These are phyloP conservation scores for Yamadazyma paraphyllophila DNA, from an alignment of 805 yeast species.

Conservation along the genomic window DNA sequence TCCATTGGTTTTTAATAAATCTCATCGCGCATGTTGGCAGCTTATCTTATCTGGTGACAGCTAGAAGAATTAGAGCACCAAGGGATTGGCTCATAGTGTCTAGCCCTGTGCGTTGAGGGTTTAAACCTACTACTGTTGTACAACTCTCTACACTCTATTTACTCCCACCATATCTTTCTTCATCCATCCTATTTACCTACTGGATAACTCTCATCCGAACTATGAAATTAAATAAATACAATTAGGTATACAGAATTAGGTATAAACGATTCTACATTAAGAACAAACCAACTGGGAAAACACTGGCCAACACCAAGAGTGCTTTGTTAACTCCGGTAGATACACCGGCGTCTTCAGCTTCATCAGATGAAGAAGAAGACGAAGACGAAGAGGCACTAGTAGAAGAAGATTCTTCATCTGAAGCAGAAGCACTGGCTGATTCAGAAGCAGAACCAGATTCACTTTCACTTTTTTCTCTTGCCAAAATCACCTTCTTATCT, in stretches of 20 bases:
- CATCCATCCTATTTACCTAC: no score
- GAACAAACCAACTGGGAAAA: conserved; percentile 5
- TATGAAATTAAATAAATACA: neutral
- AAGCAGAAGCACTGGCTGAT: conserved; percentile 2
- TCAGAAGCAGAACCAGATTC: conserved; percentile 1
- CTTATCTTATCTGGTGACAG: neutral
- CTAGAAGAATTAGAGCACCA: no score
- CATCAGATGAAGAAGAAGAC: conserved; percentile 8
- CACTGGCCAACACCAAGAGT: neutral
- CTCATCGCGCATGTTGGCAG: neutral
- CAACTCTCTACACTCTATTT: no score
- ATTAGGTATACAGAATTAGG: neutral
- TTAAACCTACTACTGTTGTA: no score
- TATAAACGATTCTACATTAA: conserved; percentile 1
- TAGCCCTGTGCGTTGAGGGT: no score
- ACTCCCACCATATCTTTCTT: no score
- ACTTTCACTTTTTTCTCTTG: conserved; percentile 7
- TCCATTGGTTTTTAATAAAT: neutral
- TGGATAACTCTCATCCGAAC: no score
- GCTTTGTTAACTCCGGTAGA: neutral
- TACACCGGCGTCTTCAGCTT: conserved; percentile 1
- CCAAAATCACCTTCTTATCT: conserved; percentile 7
- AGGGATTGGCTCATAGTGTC: no score
- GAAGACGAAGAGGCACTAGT: conserved; percentile 10
- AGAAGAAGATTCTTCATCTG: conserved; percentile 9